phyloP scores from a whole-genome alignment of 2,329 filamentous ascomycete species.

The Cryphonectria naterciae region DNA sequence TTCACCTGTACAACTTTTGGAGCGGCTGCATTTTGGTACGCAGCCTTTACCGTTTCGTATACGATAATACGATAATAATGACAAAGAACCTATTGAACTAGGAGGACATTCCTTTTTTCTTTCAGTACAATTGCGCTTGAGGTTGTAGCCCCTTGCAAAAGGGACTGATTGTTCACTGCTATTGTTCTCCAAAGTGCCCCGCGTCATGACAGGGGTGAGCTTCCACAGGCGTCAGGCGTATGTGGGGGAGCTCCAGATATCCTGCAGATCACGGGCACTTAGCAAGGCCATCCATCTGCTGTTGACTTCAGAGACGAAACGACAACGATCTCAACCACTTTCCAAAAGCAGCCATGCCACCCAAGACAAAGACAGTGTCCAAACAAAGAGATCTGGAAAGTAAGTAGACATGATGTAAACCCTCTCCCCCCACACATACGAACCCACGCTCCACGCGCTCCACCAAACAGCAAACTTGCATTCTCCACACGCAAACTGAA shows the following conservation, averaged over 20 bases:
- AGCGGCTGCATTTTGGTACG: not conserved
- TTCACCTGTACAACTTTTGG: not conserved
- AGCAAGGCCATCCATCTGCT: not conserved
- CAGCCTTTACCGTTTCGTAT: slow-evolving; percentile 6
- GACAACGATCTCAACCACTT: not conserved
- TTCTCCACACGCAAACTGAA: slow-evolving; percentile 3
- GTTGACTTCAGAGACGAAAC: not conserved
- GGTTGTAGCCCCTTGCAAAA: not conserved
- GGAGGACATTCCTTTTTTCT: not conserved
- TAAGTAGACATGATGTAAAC: slow-evolving; percentile 9
- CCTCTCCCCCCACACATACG: not conserved
- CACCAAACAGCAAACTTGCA: not conserved
- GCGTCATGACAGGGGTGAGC: slow-evolving; percentile 1
- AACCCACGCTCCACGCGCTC: not conserved
- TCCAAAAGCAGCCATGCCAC: slow-evolving; percentile 29
- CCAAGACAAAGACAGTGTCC: slow-evolving; percentile 28
- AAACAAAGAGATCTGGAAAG: slow-evolving; percentile 30
- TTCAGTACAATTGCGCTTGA: not conserved
- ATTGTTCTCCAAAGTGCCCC: slow-evolving; percentile 13
- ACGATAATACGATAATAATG: slow-evolving; percentile 15
- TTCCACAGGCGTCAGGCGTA: not conserved
- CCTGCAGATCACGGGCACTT: slow-evolving; percentile 7
- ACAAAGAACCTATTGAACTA: slow-evolving; percentile 8
- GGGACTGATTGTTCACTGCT: slow-evolving; percentile 2
- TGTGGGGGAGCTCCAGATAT: slow-evolving; percentile 13